Evolutionary conservation across 1,139 yeast genomes (phyloP), one percentile per base, ranked within the genome.

Genomic region (Kazachstania sp.): DNA sequence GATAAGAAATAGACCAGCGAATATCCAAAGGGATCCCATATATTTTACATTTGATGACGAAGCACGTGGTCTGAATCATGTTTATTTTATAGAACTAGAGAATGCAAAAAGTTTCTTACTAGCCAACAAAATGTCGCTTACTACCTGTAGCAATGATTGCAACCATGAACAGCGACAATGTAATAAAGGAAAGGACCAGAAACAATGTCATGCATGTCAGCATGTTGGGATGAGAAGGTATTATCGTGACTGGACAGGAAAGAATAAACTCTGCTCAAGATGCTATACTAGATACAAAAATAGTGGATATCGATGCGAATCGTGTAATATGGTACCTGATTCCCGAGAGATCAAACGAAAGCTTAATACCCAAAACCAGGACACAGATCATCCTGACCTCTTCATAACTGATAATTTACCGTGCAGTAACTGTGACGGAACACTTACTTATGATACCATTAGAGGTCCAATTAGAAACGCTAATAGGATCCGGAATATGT

Each of bases 231-330:
- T 54, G 1, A 50, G 55, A 39, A 54, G 57, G 35, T 57, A 52
- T 39, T 58, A 58, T 43, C 53, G 51, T 23, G 61, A 57, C 45
- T 57, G 61, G 61, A 49, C 58, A 15, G 62, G 62, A 3, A 52
- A 49, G 15, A 49, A 48, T 34, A 51, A 54, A 26, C 46, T 57
- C 8, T 58, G 62, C 41, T 57, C 58, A 3, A 53, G 59, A 34
- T 58, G 62, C 41, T 54, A 56, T 45, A 55, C 58, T 5, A 52
- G 62, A 9, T 58, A 57, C 39, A 52, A 53, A 38, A 51, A 53
- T 30, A 53, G 59, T 37, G 60, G 61, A 2, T 53, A 54, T 37
- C 51, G 59, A 37, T 58, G 62, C 34, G 32, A 53, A 16, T 49
- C 48, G 32, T 58, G 62, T 41, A 54, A 53, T 31, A 56, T 55